Evolutionary conservation across 2,329 filamentous ascomycete genomes (phyloP), one percentile per base, ranked within the genome.

Genomic region (Drechslerella stenobrocha): DNA sequence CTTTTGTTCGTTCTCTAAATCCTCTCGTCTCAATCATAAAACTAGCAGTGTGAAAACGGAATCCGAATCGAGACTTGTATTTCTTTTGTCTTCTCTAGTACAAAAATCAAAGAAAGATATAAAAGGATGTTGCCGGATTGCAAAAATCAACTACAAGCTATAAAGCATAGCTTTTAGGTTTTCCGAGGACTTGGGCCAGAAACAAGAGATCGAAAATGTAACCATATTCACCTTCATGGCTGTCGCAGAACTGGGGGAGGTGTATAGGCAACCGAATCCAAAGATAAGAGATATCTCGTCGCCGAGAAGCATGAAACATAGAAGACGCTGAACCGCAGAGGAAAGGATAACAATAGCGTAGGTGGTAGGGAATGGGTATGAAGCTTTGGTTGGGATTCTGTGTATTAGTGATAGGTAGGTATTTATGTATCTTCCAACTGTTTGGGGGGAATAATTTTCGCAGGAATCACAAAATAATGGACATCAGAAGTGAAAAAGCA

Each of bases 401-500:
- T 5, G 2, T 32, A 42, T 55, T 32, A 47, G 28, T 13, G 23
- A 37, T 37, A 35, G 34, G 32, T 34, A 35, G 35, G 35, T 44
- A 45, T 51, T 44, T 30, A 24, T 61, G 46, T 57, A 53, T 61
- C 44, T 53, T 48, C 47, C 32, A 53, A 53, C 30, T 32, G 22
- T 42, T 42, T 18, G 20, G n/a, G 52, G 60, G 53, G 52, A 55
- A 66, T 66, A 53, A 34, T 66, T 63, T 66, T 66, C 61, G 61
- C 61, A 66, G 48, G 59, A 64, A 64, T 44, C 44, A 51, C 52
- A 48, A 40, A 52, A 35, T 37, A 22, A 57, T 26, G 53, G 24
- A 20, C 47, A 55, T 26, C 32, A 24, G 28, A 40, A 47, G 15
- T 35, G 15, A 37, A 64, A 47, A 53, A 24, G 13, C 50, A 58